A percentile compares a stretch with the other conserved stretches of the same genome.
Conservation (phyloP, 2,329 filamentous ascomycete genomes). For the Aspergillus sp. region DNA sequence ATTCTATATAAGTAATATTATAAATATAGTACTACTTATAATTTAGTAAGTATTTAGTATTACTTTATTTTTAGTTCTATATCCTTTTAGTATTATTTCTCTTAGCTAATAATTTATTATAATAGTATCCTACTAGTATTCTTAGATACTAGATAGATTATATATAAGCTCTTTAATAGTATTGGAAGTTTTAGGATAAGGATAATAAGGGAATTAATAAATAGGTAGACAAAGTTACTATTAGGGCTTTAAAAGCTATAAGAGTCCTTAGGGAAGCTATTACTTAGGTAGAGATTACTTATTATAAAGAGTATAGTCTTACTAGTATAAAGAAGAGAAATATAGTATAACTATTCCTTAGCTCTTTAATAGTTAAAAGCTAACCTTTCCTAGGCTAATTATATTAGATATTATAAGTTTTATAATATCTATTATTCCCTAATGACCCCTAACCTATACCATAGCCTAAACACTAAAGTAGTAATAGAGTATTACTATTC, state of each 20-base stretch:
- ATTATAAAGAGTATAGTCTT: background rate
- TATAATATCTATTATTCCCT: background rate
- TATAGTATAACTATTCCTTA: background rate
- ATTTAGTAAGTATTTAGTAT: background rate
- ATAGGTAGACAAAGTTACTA: no score
- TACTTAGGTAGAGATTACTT: background rate
- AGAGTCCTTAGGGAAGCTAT: background rate
- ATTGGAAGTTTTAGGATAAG: background rate
- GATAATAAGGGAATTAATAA: background rate
- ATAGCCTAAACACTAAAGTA: background rate
- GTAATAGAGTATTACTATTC: background rate
- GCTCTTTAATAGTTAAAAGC: background rate
- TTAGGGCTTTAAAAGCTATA: background rate
- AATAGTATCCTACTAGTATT: background rate
- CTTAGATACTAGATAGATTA: background rate
- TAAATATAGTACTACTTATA: background rate
- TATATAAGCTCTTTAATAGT: background rate
- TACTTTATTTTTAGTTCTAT: no score
- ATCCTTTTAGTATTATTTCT: background rate
- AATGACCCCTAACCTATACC: background rate
- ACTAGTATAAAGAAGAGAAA: background rate
- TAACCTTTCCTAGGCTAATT: background rate
- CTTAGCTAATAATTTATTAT: background rate
- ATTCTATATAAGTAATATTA: background rate
- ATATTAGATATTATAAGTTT: background rate